Evolutionary conservation across 2,329 filamentous ascomycete species (phyloP), one percentile per base, ranked within the genome.

Genomic region (Karstenula rhodostoma): DNA sequence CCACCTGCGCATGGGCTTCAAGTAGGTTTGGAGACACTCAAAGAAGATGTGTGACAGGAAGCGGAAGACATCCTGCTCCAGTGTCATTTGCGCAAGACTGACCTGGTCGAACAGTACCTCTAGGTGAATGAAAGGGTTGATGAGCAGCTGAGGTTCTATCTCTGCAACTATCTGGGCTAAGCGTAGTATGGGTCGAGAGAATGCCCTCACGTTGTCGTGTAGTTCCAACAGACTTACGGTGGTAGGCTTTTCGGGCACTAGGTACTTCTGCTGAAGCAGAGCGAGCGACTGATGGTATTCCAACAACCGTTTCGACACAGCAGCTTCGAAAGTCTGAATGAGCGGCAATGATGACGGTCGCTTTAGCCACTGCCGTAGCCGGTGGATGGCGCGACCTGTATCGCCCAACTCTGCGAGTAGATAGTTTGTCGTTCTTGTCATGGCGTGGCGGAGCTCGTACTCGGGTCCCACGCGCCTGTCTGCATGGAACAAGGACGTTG

Each of bases 1-100:
- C 94, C 94, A 98, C 17, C 84, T 80, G 37, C 89, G 85, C 47
- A 97, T 90, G 0, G 93, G 92, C 42, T 88, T 88, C 40, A 96
- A 83, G 74, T 97, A 98, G 1, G 92, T 88, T 59, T 89, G 86
- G 60, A 97, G 90, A 72, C 92, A 96, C 48, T 90, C 85, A 57
- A 95, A 89, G 72, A 97, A 95, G 3, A 95, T 82, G 0, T 81
- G 80, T 1, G 87, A 87, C 5, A 95, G 81, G 42, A 86, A 88
- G 42, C 81, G 77, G 71, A 92, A 95, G 0, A 86, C 81, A 0
- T 75, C 74, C 1, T 83, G 80, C 57, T 92, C 86, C 1, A 90
- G 90, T 17, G 87, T 85, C 47, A 92, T 83, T 71, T 97, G 93
- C 0, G 89, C 85, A 54, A 86, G 80, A 60, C 87, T 89, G 1